Conservation (phyloP, 805 yeast genomes). For the Grigorovia yakushimaensis region DNA sequence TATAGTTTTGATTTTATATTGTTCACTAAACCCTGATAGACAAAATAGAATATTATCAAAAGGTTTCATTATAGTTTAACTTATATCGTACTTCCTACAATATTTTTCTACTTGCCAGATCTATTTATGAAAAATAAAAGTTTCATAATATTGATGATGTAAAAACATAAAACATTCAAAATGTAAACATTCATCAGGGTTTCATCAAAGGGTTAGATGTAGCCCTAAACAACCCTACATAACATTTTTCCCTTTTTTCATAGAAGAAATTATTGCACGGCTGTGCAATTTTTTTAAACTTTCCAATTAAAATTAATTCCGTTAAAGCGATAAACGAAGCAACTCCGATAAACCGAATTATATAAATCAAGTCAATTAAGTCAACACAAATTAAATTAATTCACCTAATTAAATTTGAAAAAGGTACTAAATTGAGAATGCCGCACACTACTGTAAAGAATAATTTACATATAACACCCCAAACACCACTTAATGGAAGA, state of each 20-base stretch:
- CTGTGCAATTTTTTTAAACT: neutral
- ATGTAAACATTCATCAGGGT: neutral
- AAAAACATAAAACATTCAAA: neutral
- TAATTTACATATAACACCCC: neutral
- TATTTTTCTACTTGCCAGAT: neutral
- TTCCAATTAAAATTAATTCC: neutral
- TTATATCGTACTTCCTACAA: neutral
- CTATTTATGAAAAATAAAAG: neutral
- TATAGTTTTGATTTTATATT: slow-evolving; percentile 34
- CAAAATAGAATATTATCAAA: slow-evolving; percentile 44
- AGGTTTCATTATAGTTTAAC: slow-evolving; percentile 22
- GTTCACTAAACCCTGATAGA: slow-evolving; percentile 41
- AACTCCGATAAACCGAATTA: neutral
- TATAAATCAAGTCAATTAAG: neutral
- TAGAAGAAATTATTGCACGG: neutral
- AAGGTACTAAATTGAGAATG: neutral
- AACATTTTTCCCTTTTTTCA: neutral
- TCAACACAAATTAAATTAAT: too few relatives aligned
- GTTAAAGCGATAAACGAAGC: neutral
- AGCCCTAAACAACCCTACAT: neutral
- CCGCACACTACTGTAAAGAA: neutral
- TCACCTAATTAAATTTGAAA: too few relatives aligned
- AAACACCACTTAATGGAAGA: neutral
- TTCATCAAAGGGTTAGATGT: too few relatives aligned
- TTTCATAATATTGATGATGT: neutral